Evolutionary conservation across 106 monocot genomes (phyloP), one percentile per base, ranked within the genome.

Genomic region (Dioscorea dumetorum): DNA sequence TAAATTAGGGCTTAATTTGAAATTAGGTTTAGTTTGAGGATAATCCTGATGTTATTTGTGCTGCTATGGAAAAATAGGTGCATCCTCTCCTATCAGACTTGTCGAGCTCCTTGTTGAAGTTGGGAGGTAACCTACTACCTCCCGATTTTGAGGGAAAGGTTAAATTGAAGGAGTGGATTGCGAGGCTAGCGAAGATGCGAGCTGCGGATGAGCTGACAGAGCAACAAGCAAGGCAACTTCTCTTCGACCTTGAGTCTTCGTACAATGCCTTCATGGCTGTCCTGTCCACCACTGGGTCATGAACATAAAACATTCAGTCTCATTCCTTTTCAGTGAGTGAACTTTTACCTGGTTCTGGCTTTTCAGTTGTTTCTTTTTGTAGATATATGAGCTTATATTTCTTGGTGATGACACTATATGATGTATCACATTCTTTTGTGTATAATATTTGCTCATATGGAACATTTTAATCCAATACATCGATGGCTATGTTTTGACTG

Each of bases 121-220:
- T 94, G 16, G 90, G 79, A 13, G 77, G 52, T 17, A 66, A 76
- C 24, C 64, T 94, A 28, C 72, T 88, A 50, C 90, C 94, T 8
- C 58, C 58, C 15, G 94, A 90, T 49, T 90, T 94, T 52, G 94
- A 94, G 66, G 94, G 94, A 24, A 84, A 74, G 66, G 90, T 80
- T 19, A 90, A 94, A 80, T 72, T 87, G 33, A 81, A 73, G 80
- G 94, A 94, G 57, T 94, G 94, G 94, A 81, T 94, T 28, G 61
- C 73, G 41, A 82, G 90, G 84, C 78, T 94, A 35, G 41, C 82
- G 4, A 94, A 87, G 80, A 94, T 94, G 94, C 84, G 87, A 18
- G 90, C 94, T 2, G 90, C 87, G 2, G 94, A 94, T 24, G 90
- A 94, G 84, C 75, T 94, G 52, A 94, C 90, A 1, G 94, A 94